These are phyloP conservation scores for Cephalotrichum gorgonifer DNA, from an alignment of 2,329 filamentous ascomycete genomes.

Conservation along the genomic window DNA sequence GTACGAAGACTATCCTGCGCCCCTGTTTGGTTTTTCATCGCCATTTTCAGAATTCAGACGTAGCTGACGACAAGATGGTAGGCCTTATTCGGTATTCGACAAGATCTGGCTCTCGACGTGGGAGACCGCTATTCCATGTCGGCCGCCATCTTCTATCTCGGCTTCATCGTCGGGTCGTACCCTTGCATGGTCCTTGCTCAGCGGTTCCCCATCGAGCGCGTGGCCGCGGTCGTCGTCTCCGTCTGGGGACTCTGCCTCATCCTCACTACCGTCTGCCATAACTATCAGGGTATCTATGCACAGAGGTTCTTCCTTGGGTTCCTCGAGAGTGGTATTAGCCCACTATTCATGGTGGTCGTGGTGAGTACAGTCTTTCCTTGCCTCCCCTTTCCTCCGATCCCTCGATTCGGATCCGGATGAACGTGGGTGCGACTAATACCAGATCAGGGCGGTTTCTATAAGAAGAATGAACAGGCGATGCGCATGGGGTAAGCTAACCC, in stretches of 20 bases:
- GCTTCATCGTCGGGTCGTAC: constrained; percentile 24
- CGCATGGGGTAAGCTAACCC: constrained; percentile 5
- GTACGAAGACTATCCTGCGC: not conserved
- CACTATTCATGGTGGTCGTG: constrained; percentile 40
- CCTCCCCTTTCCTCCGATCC: no score
- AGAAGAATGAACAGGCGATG: constrained; percentile 6
- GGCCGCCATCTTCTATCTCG: constrained; percentile 28
- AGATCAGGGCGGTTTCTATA: constrained; percentile 2
- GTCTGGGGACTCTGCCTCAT: constrained; percentile 25
- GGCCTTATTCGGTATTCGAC: constrained; percentile 27
- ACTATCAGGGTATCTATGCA: constrained; percentile 29
- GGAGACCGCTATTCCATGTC: constrained; percentile 26
- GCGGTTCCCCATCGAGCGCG: constrained; percentile 9
- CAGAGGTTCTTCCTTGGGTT: constrained; percentile 34
- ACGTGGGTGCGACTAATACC: not conserved
- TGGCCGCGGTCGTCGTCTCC: constrained; percentile 6
- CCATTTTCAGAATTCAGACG: not conserved
- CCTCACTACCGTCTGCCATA: constrained; percentile 27
- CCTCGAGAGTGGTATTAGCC: constrained; percentile 36
- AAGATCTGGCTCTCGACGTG: constrained; percentile 21
- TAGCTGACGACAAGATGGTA: not conserved
- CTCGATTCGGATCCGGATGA: no score
- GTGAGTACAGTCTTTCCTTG: no score
- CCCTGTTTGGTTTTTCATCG: not conserved
- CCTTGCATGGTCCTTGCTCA: constrained; percentile 21